Evolutionary conservation across 345 rosid genomes (phyloP), one percentile per base, ranked within the genome.

Genomic region (Eucalyptus erythrocorys): DNA sequence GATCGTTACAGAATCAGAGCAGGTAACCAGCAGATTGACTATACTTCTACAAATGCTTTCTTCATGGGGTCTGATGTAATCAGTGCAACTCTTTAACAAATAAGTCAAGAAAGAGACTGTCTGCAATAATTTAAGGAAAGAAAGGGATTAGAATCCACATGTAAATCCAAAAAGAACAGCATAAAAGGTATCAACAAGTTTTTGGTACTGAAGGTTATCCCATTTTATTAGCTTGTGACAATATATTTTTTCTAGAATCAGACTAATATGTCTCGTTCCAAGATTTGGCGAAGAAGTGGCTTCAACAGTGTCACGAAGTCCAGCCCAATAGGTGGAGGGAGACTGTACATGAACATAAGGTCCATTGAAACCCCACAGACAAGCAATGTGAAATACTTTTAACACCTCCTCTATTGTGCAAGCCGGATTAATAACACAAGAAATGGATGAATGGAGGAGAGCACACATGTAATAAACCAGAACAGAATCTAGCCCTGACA

Each of bases 11-110:
- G 99, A 97, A 90, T 97, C 99, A 59, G 99, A 96, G 92, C 99
- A 98, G 82, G 99, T 98, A 86, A 98, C 98, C 91, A 98, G 99
- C 92, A 98, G 92, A 93, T 96, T 97, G 76, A 98, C 99, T 93
- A 98, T 98, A 94, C 99, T 98, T 90, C 95, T 95, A 76, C 99
- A 98, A 90, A 98, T 98, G 92, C 97, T 94, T 92, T 98, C 99
- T 92, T 98, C 99, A 89, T 98, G 99, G 16, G 99, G 99, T 91
- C 96, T 94, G 87, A 98, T 98, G 93, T 96, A 98, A 71, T 97
- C 99, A 87, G 98, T 97, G 89, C 93, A 98, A 91, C 99, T 96
- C 96, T 98, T 98, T 95, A 98, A 92, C 91, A 97, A 91, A 88
- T 98, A 98, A 15, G 99, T 98, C 92, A 98, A 94, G 93, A 98